Evolutionary conservation across 2,329 filamentous ascomycete genomes (phyloP).

Genomic region (Ilyonectria destructans): DNA sequence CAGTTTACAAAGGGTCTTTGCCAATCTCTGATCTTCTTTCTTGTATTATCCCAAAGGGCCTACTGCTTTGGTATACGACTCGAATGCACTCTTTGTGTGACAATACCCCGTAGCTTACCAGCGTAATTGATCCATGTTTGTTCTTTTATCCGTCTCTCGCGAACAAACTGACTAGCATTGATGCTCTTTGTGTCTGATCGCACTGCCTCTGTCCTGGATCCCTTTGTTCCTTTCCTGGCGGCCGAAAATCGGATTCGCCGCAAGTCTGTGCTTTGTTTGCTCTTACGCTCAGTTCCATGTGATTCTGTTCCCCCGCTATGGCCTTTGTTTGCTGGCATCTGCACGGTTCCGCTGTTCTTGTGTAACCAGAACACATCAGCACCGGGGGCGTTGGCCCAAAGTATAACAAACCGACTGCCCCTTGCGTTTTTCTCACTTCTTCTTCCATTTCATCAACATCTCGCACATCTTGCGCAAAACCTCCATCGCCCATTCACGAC

Average conservation of each 20-base stretch:
- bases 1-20: background rate
- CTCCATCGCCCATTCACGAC: too few species aligned
- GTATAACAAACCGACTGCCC: background rate
- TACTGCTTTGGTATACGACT: background rate
- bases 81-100: background rate
- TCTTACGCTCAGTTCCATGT: background rate
- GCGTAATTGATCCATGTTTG: background rate
- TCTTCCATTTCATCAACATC: background rate
- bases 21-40: background rate
- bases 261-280: background rate
- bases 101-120: too few species aligned
- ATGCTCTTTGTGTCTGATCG: too few species aligned
- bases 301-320: background rate
- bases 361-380: background rate
- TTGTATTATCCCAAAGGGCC: background rate
- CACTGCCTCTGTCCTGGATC: too few species aligned
- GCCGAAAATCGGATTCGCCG: background rate
- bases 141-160: background rate
- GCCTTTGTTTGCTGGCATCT: background rate
- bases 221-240: background rate
- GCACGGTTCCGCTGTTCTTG: background rate
- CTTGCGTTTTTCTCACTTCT: background rate
- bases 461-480: too few species aligned
- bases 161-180: too few species aligned
- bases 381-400: background rate